Evolutionary conservation across 2,329 filamentous ascomycete genomes (phyloP).

Genomic region (Purpureocillium takamizusanense): DNA sequence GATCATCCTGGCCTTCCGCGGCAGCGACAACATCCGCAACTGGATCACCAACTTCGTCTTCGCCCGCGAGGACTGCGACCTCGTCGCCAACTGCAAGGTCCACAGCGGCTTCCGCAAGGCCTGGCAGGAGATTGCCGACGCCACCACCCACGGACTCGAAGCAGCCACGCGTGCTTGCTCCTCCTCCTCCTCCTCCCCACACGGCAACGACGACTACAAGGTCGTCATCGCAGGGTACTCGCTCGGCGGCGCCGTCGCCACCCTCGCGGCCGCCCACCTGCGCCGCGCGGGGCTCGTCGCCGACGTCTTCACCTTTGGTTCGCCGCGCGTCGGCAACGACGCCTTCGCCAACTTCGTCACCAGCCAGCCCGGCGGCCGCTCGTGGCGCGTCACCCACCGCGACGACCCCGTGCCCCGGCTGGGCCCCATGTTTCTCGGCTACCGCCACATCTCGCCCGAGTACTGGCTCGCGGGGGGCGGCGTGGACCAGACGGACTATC

Average conservation of each 20-base stretch:
- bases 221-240: conserved; percentile 59
- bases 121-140: conserved; percentile 43
- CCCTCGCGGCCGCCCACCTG: conserved; percentile 48
- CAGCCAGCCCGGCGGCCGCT: conserved; percentile 39
- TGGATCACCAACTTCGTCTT: conserved; percentile 47
- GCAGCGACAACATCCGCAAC: conserved; percentile 49
- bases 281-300: conserved; percentile 33
- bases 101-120: conserved; percentile 51
- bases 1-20: conserved; percentile 53
- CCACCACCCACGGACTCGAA: conserved; percentile 33
- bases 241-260: conserved; percentile 57
- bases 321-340: conserved; percentile 54
- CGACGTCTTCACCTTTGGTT: conserved; percentile 59
- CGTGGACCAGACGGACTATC: conserved; percentile 24
- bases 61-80: conserved; percentile 17
- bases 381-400: conserved; percentile 58
- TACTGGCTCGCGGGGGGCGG: conserved; percentile 46
- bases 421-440: conserved; percentile 51
- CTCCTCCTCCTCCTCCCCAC: too few species aligned
- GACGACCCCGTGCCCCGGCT: conserved; percentile 61
- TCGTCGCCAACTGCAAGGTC: conserved; percentile 33
- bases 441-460: conserved; percentile 60
- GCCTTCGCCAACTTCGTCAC: conserved; percentile 45
- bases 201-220: conserved; percentile 43
- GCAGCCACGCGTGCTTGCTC: conserved; percentile 30